Evolutionary conservation across 129 eudicot genomes (phyloP).

Genomic region (Apium graveolens): DNA sequence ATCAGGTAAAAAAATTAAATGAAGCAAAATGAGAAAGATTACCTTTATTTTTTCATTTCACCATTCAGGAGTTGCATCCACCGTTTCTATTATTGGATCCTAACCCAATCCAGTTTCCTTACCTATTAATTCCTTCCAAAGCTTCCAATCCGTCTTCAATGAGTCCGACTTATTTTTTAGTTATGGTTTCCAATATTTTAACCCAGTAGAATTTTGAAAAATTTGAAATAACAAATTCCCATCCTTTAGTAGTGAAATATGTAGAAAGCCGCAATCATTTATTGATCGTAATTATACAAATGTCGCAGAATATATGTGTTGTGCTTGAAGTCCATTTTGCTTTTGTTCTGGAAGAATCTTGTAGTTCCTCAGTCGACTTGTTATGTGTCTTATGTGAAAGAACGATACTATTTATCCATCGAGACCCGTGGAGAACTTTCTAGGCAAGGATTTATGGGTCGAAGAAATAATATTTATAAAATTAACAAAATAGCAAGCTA

Average conservation of each 20-base stretch:
- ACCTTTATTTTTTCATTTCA: neutral
- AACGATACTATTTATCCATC: too few relatives aligned
- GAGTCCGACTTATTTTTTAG: neutral
- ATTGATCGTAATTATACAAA: neutral
- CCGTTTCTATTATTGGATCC: neutral
- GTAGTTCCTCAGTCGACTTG: too few relatives aligned
- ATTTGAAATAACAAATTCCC: neutral
- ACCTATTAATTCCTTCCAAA: neutral
- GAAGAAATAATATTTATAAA: too few relatives aligned
- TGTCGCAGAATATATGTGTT: neutral
- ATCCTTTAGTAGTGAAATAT: neutral
- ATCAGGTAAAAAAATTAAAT: too few relatives aligned
- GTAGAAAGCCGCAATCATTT: neutral
- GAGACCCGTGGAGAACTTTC: too few relatives aligned
- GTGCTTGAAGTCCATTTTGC: neutral
- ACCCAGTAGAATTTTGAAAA: neutral
- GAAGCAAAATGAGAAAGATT: too few relatives aligned
- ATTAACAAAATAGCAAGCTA: too few relatives aligned
- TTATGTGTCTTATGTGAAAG: too few relatives aligned
- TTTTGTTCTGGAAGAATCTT: neutral
- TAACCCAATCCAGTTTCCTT: neutral
- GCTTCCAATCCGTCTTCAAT: neutral
- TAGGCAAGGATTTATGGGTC: too few relatives aligned
- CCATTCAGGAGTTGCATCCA: neutral
- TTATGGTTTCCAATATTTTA: too few relatives aligned